These are phyloP conservation scores for Celoporthe dispersa DNA, from an alignment of 2,329 filamentous ascomycete genomes.

Conservation along the genomic window DNA sequence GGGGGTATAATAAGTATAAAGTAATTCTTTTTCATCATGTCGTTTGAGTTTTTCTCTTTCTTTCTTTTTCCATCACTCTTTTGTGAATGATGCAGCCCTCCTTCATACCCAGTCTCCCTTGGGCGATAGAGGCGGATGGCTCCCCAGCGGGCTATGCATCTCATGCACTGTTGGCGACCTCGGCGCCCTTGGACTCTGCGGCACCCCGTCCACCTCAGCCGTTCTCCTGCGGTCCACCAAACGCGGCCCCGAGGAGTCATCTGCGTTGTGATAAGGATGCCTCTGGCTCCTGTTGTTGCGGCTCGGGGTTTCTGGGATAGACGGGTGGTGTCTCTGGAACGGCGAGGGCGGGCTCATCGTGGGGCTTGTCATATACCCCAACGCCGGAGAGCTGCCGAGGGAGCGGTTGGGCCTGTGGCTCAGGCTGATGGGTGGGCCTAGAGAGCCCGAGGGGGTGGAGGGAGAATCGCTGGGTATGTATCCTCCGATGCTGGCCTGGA, in stretches of 20 bases:
- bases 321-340: constrained; percentile 8
- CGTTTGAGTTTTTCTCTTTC: not conserved
- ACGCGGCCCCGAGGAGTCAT: constrained; percentile 7
- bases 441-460: not conserved
- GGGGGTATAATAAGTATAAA: not conserved
- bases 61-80: too few relatives aligned
- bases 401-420: constrained; percentile 9
- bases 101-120: constrained; percentile 21
- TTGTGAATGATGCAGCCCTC: not conserved
- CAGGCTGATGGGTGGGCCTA: constrained; percentile 11
- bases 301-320: constrained; percentile 8
- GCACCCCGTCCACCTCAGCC: not conserved
- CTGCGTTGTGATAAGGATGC: not conserved
- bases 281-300: constrained; percentile 3
- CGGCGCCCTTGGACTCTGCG: not conserved
- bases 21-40: not conserved
- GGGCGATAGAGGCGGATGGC: constrained; percentile 19
- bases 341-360: constrained; percentile 5
- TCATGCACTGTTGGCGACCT: not conserved
- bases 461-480: not conserved
- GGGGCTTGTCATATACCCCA: not conserved
- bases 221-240: not conserved
- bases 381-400: constrained; percentile 1
- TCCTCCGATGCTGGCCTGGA: constrained; percentile 3
- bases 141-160: constrained; percentile 24